These are phyloP conservation scores for Schizosaccharomyces lindneri DNA, from an alignment of 805 yeast species.

Conservation along the genomic window DNA sequence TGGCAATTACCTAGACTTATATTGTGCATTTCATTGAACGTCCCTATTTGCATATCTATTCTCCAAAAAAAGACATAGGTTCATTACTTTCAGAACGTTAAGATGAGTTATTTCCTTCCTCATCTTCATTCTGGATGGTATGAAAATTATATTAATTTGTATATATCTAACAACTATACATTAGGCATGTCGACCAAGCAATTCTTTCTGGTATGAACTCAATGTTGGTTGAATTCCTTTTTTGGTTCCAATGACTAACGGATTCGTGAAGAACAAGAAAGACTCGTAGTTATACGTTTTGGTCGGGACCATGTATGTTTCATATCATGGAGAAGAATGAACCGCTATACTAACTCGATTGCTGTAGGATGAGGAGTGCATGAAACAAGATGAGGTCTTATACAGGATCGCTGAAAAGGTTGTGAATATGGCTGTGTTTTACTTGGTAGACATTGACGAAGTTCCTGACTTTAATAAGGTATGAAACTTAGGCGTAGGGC, in stretches of 20 bases:
- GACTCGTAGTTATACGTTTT: conserved; percentile 69
- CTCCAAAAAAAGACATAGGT: background rate
- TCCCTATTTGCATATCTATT: no score
- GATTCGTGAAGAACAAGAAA: conserved; percentile 38
- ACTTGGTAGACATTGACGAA: conserved; percentile 65
- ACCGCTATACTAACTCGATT: background rate
- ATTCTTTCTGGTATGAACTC: conserved; percentile 29
- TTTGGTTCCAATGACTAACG: background rate
- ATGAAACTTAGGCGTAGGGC: background rate
- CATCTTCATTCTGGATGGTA: conserved; percentile 3
- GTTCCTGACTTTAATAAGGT: conserved; percentile 61
- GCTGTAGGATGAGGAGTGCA: conserved; percentile 35
- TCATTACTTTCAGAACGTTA: background rate
- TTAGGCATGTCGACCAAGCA: conserved; percentile 66
- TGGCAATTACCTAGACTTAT: no score
- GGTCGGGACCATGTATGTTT: conserved; percentile 34
- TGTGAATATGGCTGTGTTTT: conserved; percentile 65
- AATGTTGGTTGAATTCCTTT: no score
- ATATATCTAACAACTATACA: conserved; percentile 19
- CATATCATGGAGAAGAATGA: background rate
- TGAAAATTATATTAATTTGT: background rate
- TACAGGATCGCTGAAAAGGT: conserved; percentile 61
- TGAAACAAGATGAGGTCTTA: conserved; percentile 73
- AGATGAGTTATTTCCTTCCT: background rate
- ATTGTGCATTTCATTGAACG: no score